Base-by-base conservation (phyloP, 2,329 filamentous ascomycete genomes). In the Capronia americana region DNA sequence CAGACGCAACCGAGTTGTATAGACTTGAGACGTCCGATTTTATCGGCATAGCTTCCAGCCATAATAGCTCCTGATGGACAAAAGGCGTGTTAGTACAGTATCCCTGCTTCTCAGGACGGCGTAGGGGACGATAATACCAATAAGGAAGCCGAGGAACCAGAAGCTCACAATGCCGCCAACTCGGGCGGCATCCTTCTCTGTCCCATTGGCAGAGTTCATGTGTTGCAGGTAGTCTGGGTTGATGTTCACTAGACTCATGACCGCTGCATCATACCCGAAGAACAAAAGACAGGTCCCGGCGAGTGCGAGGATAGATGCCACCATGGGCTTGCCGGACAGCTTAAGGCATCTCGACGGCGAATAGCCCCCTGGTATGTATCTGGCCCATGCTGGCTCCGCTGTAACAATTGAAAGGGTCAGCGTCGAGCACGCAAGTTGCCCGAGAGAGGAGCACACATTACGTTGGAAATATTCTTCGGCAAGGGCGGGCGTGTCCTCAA, bases 201-300 rank as follows among this genome's bases (percentile, higher is more conserved):
- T n/a, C n/a, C n/a, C n/a, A n/a, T n/a, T n/a, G 12, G 73, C 69
- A 60, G 53, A 62, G 11, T 68, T 68, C 73, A 75, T 73, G 23
- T 61, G 64, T 7, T 68, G 41, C 62, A 73, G 61, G 63, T 75
- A 75, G 61, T 74, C 65, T 26, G 67, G 60, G 61, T 75, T 74
- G 46, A 65, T 73, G 41, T 74, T 74, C 38, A 75, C 73, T 54
- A 72, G 71, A 59, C 68, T 70, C 73, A 75, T 75, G 10, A 73
- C 69, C 1, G 69, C 67, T 1, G 73, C 69, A 54, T 75, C 73
- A n/a, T 61, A 61, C 11, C 58, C 58, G 41, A 61, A 61, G 46
- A 61, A 61, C 17, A 61, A n/a, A 0, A 61, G 26, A 38, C 44
- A 51, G 2, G 44, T 51, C 32, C 58, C 58, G 2, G 58, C 46